These are phyloP conservation scores for Boletus holoroseus DNA, from an alignment of 1,284 basidiomycete genomes.

Conservation along the genomic window DNA sequence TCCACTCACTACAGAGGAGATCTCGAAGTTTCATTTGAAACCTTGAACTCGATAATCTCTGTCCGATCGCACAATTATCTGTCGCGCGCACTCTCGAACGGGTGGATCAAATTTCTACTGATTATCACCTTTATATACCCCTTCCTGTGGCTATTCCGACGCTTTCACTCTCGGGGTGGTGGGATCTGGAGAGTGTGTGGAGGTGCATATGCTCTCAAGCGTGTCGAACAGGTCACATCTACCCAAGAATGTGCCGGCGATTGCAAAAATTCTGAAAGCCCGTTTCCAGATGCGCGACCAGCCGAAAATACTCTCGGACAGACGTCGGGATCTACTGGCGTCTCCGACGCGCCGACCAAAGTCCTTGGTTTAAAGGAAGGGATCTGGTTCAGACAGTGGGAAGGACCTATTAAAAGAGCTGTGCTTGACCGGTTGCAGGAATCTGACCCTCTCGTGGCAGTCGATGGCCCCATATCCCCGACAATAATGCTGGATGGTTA, in stretches of 20 bases:
- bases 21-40: constrained; percentile 47
- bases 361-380: constrained; percentile 61
- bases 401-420: constrained; percentile 55
- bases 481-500: constrained; percentile 35
- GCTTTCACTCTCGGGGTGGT: constrained; percentile 54
- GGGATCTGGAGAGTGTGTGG: constrained; percentile 67
- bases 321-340: constrained; percentile 14
- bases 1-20: constrained; percentile 51
- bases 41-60: constrained; percentile 42
- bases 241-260: constrained; percentile 22
- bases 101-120: constrained; percentile 59
- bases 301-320: constrained; percentile 16
- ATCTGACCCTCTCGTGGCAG: constrained; percentile 26
- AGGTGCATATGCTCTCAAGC: constrained; percentile 60
- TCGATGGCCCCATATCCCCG: constrained; percentile 14
- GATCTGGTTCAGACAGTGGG: constrained; percentile 74
- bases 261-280: constrained; percentile 9
- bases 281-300: constrained; percentile 20
- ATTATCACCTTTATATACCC: constrained; percentile 64
- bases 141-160: constrained; percentile 68
- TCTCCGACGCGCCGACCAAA: constrained; percentile 33
- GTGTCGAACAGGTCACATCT: constrained; percentile 35
- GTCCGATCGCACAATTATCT: constrained; percentile 59
- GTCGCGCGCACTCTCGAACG: constrained; percentile 56
- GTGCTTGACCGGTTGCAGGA: constrained; percentile 37